Evolutionary conservation across 108 stramenopile species (phyloP).

Genomic region (Cyclotella distinguenda): DNA sequence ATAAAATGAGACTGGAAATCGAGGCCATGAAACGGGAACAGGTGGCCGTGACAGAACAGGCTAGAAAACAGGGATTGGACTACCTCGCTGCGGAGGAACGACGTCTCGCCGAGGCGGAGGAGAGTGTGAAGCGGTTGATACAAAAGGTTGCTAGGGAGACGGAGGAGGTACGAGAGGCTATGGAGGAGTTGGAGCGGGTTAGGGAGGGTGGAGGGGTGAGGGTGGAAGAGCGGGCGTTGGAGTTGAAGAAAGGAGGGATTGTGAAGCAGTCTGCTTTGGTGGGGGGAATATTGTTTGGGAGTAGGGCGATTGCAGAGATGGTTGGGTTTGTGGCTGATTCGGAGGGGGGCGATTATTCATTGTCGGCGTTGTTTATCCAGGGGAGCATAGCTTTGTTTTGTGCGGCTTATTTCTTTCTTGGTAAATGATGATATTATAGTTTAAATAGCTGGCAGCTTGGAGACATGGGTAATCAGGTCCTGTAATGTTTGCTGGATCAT

Average conservation of each 20-base stretch:
- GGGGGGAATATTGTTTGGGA: constrained; percentile 37
- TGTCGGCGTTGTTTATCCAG: constrained; percentile 27
- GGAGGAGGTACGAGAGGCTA: constrained; percentile 39
- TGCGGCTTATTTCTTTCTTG: constrained; percentile 41
- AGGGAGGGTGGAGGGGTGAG: constrained; percentile 17
- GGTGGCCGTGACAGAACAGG: constrained; percentile 30
- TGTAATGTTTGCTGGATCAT: too few relatives aligned
- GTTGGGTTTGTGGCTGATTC: constrained; percentile 36
- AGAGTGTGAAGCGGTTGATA: constrained; percentile 36
- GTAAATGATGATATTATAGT: too few relatives aligned
- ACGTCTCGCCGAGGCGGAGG: constrained; percentile 42
- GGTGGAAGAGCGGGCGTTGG: constrained; percentile 35
- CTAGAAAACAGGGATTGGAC: constrained; percentile 25
- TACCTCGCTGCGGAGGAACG: constrained; percentile 30
- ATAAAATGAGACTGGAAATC: constrained; percentile 25
- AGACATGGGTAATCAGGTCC: too few relatives aligned
- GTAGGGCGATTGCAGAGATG: constrained; percentile 36
- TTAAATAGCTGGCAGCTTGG: too few relatives aligned
- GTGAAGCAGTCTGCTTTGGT: constrained; percentile 42
- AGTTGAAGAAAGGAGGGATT: constrained; percentile 41
- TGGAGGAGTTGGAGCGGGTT: constrained; percentile 44
- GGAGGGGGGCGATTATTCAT: constrained; percentile 35
- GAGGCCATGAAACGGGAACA: constrained; percentile 39
- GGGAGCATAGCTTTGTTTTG: constrained; percentile 35
- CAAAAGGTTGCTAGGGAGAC: constrained; percentile 36